phyloP scores from a whole-genome alignment of 352 stramenopile species.

The Globisporangium alternatum region DNA sequence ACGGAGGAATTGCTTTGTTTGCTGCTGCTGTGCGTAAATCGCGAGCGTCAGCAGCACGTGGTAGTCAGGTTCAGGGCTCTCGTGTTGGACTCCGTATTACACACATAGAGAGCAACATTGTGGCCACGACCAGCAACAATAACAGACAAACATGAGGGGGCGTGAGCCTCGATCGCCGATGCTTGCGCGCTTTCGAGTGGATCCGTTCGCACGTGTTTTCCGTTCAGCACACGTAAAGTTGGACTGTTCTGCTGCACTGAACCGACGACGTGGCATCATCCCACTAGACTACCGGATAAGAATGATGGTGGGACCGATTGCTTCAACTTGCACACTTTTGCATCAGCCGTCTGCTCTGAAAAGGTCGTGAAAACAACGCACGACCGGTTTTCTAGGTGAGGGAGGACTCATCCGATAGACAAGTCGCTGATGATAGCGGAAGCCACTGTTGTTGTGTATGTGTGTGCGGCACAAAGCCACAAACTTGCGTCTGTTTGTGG shows the following conservation, averaged over 20 bases:
- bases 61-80: background rate
- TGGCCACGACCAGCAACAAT: slow-evolving; percentile 3
- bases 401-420: too few relatives aligned
- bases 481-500: too few relatives aligned
- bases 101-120: background rate
- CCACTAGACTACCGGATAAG: slow-evolving; percentile 2
- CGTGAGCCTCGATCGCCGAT: slow-evolving; percentile 6
- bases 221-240: background rate
- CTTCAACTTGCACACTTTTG: background rate
- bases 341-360: too few relatives aligned
- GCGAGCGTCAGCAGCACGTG: background rate
- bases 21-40: background rate
- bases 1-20: too few relatives aligned
- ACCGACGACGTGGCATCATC: slow-evolving; percentile 2
- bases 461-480: too few relatives aligned
- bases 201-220: background rate
- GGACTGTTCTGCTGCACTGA: background rate
- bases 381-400: background rate
- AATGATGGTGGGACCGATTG: slow-evolving; percentile 8
- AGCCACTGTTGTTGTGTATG: too few relatives aligned
- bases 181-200: background rate
- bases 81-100: background rate
- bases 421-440: too few relatives aligned
- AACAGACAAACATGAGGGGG: background rate
- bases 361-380: background rate